These are phyloP conservation scores for Gossypium trilobum DNA, from an alignment of 441 rosid genomes.

Conservation along the genomic window DNA sequence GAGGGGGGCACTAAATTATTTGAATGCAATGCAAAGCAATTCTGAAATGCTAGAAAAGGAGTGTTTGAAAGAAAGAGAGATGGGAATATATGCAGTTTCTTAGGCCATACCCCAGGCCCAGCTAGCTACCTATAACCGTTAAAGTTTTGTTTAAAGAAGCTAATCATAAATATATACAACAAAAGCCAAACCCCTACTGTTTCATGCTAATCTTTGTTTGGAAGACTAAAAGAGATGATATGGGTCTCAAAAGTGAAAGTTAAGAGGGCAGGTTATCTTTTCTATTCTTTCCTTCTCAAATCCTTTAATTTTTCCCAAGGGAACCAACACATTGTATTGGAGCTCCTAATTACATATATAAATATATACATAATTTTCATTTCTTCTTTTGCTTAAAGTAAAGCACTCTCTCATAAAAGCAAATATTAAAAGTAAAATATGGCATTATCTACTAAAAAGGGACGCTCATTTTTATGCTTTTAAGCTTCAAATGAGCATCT, in stretches of 20 bases:
- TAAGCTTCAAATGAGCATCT: slow-evolving; percentile 56
- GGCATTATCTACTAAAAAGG: slow-evolving; percentile 81
- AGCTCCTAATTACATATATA: slow-evolving; percentile 17
- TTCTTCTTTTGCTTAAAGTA: slow-evolving; percentile 45
- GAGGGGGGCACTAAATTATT: slow-evolving; percentile 39
- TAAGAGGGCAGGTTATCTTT: slow-evolving; percentile 26
- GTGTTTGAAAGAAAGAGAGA: slow-evolving; percentile 47
- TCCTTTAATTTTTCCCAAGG: slow-evolving; percentile 29
- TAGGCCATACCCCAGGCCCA: slow-evolving; percentile 33
- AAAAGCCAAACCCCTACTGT: slow-evolving; percentile 17
- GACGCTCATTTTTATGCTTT: slow-evolving; percentile 52
- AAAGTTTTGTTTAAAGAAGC: slow-evolving; percentile 27
- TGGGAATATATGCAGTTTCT: slow-evolving; percentile 42
- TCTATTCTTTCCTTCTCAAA: slow-evolving; percentile 44
- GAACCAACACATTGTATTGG: slow-evolving; percentile 20
- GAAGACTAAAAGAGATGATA: slow-evolving; percentile 20
- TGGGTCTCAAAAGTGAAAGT: slow-evolving; percentile 30
- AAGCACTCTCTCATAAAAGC: slow-evolving; percentile 39
- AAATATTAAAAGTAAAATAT: slow-evolving; percentile 55
- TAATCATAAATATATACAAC: slow-evolving; percentile 15
- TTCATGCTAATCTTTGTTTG: slow-evolving; percentile 20
- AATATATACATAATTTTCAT: slow-evolving; percentile 9
- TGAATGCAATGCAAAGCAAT: slow-evolving; percentile 54
- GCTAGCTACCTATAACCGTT: slow-evolving; percentile 17
- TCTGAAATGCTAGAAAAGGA: slow-evolving; percentile 40